Base-by-base conservation (phyloP, 2,329 filamentous ascomycete genomes). In the Tympanopsis confertula region DNA sequence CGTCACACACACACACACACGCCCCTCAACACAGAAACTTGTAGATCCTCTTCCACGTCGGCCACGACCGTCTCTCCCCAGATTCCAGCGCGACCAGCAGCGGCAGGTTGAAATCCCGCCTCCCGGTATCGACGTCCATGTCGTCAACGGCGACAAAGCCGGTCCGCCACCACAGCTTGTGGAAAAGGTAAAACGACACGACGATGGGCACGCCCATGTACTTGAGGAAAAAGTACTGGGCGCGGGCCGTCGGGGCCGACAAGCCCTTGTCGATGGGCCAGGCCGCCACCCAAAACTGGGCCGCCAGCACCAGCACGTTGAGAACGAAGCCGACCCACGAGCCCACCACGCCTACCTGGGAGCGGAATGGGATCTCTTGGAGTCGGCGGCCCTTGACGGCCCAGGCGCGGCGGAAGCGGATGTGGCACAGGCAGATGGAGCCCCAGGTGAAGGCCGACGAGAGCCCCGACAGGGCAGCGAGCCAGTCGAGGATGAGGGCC, bases 361-460 rank as follows among this genome's bases (percentile, higher is more conserved):
- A 85, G 24, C 63, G 67, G 65, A 91, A 95, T 5, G 88, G 82
- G 4, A 96, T 69, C 48, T 94, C 84, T 39, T 77, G 66, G 24
- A 88, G 63, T n/a, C 64, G 68, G 53, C 80, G 81, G 33, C 82
- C 83, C 43, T 79, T 74, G 12, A 62, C 52, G 33, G 65, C 68
- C 86, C 86, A 94, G n/a, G 79, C 85, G 19, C 63, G 62, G 44
- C 88, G 85, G 71, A 95, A 95, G 39, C 87, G 86, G 52, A 95
- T 93, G 59, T 95, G 88, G 18, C 82, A 75, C n/a, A 93, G 63
- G 57, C 86, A 94, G 56, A 94, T 89, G 45, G 83, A 83, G 39
- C 69, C 75, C 84, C 84, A 88, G 4, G 82, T 87, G 62, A 88
- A 84, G 53, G 86, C 72, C 35, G 74, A 79, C 7, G 78, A 82